Conservation (phyloP, 257 asterid species). For the Craterostigma plantagineum region DNA sequence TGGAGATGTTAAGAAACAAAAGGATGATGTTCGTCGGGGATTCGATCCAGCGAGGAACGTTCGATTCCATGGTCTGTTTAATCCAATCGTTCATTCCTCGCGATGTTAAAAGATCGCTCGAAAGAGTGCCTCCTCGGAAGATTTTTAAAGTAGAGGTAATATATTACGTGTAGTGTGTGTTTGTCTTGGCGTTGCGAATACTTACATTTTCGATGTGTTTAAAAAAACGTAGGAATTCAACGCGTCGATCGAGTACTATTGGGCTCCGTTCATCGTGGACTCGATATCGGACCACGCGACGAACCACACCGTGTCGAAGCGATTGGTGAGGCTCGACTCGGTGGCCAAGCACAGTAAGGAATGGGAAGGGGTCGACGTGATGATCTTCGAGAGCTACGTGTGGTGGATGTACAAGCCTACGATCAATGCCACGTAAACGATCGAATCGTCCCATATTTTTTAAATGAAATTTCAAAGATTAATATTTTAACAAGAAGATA, state of each 20-base stretch:
- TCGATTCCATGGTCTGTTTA: slow-evolving; percentile 83
- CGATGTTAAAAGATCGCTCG: slow-evolving; percentile 39
- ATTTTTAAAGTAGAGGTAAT: slow-evolving; percentile 32
- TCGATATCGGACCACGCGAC: slow-evolving; percentile 53
- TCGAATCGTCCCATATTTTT: no score
- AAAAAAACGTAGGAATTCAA: slow-evolving; percentile 37
- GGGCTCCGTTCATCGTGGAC: slow-evolving; percentile 80
- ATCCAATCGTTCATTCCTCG: slow-evolving; percentile 61
- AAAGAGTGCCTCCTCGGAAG: slow-evolving; percentile 38
- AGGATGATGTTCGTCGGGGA: slow-evolving; percentile 88
- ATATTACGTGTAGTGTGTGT: background rate
- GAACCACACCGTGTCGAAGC: slow-evolving; percentile 46
- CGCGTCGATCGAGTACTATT: slow-evolving; percentile 66
- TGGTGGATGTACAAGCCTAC: slow-evolving; percentile 93
- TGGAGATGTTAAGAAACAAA: slow-evolving; percentile 58
- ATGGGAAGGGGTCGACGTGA: slow-evolving; percentile 69
- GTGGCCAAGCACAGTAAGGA: slow-evolving; percentile 63
- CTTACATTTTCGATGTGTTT: background rate
- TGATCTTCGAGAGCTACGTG: slow-evolving; percentile 73
- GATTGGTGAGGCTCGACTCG: slow-evolving; percentile 76
- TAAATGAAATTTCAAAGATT: no score
- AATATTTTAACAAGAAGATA: background rate
- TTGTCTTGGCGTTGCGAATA: background rate
- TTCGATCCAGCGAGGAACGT: slow-evolving; percentile 86
- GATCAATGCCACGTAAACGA: slow-evolving; percentile 51